phyloP scores from a whole-genome alignment of 768 basidiomycete species.

The Dacryopinax primogenitus region DNA sequence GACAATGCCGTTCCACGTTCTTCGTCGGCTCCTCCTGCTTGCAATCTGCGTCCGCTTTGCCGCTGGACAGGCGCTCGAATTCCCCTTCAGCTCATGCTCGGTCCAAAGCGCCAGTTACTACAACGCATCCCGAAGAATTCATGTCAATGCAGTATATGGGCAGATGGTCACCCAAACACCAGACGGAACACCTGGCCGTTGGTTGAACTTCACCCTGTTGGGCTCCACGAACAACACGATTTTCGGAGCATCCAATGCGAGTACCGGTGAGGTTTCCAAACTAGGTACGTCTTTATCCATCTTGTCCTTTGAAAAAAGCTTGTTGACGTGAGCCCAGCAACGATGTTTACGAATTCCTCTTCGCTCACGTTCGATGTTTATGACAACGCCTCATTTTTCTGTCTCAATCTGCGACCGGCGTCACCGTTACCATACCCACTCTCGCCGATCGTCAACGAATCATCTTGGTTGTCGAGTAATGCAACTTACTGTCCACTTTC shows the following conservation, averaged over 20 bases:
- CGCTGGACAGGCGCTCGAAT: background rate
- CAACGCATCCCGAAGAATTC: slow-evolving; percentile 2
- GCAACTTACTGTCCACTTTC: slow-evolving; percentile 61
- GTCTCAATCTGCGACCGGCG: slow-evolving; percentile 62
- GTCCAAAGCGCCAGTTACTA: slow-evolving; percentile 7
- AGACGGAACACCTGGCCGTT: background rate
- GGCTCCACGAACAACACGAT: background rate
- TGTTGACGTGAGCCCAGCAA: slow-evolving; percentile 37
- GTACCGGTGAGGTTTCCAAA: background rate
- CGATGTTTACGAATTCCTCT: slow-evolving; percentile 70
- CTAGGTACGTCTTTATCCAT: background rate
- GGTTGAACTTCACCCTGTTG: background rate
- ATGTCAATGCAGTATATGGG: background rate
- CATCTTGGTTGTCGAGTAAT: slow-evolving; percentile 23
- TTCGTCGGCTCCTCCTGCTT: slow-evolving; percentile 1
- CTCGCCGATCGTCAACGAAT: slow-evolving; percentile 26
- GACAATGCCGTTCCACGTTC: background rate
- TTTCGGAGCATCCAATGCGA: background rate
- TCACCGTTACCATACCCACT: slow-evolving; percentile 44
- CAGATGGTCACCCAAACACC: background rate
- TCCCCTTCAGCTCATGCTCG: slow-evolving; percentile 5
- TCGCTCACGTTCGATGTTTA: slow-evolving; percentile 67
- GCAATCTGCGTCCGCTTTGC: slow-evolving; percentile 4
- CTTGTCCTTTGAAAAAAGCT: background rate
- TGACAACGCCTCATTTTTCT: slow-evolving; percentile 61